A percentile compares a stretch with the other conserved stretches of the same genome.
Evolutionary conservation across 495 filamentous ascomycete genomes (phyloP).

Genomic region (Aspergillus sclerotiicarbonarius): DNA sequence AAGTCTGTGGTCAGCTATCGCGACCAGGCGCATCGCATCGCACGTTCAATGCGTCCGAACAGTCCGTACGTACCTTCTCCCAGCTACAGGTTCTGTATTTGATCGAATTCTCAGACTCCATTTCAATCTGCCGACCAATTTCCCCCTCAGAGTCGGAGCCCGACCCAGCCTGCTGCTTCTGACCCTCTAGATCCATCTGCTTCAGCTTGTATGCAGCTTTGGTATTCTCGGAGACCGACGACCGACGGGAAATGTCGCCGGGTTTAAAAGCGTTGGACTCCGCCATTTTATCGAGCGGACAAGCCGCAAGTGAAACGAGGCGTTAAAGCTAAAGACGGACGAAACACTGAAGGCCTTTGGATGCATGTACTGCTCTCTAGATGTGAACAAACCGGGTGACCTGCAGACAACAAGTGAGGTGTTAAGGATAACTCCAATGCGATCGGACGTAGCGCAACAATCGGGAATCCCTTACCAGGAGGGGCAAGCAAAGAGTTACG

Average conservation of each 20-base stretch:
- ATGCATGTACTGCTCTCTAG: slow-evolving; percentile 38
- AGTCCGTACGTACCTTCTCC: slow-evolving; percentile 62
- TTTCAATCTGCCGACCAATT: slow-evolving; percentile 70
- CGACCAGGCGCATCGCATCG: neutral
- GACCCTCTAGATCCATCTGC: slow-evolving; percentile 30
- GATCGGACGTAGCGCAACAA: neutral
- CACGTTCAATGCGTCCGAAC: neutral
- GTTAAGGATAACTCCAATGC: neutral
- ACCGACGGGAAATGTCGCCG: slow-evolving; percentile 21
- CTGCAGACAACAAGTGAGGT: neutral
- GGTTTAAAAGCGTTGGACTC: slow-evolving; percentile 25
- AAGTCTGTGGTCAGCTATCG: slow-evolving; percentile 3
- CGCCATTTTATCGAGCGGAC: slow-evolving; percentile 46
- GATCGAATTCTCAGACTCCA: slow-evolving; percentile 76
- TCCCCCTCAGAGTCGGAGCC: slow-evolving; percentile 38
- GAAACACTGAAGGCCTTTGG: slow-evolving; percentile 24
- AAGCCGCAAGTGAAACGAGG: slow-evolving; percentile 36
- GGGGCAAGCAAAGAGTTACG: neutral
- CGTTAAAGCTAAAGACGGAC: slow-evolving; percentile 28
- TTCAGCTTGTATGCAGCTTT: slow-evolving; percentile 29
- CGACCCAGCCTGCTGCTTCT: slow-evolving; percentile 22
- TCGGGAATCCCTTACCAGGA: neutral
- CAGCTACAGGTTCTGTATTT: slow-evolving; percentile 88
- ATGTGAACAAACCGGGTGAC: neutral
- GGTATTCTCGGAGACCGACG: slow-evolving; percentile 27